Conservation (phyloP, 75 land plant species). For the Selaginella moellendorffii region DNA sequence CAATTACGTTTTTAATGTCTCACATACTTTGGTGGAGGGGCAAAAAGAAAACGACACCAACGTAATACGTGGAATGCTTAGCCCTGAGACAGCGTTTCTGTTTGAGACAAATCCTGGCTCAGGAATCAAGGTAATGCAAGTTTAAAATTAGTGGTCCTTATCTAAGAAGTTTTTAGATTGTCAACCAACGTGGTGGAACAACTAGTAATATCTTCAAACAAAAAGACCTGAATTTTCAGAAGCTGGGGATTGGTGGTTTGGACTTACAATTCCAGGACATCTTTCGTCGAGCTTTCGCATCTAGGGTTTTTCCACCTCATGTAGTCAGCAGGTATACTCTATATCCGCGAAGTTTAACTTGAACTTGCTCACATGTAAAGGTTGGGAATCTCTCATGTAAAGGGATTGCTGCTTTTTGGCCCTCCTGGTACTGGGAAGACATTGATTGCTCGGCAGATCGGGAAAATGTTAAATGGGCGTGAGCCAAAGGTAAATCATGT, state of each 20-base stretch:
- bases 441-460: slow-evolving; percentile 97
- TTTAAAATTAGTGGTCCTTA: not conserved
- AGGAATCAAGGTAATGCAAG: not conserved
- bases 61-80: not conserved
- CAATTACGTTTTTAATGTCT: slow-evolving; percentile 63
- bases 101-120: not conserved
- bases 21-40: slow-evolving; percentile 50
- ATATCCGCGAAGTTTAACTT: no score
- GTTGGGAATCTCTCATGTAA: slow-evolving; percentile 93
- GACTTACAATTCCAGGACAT: slow-evolving; percentile 81
- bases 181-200: slow-evolving; percentile 79
- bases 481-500: slow-evolving; percentile 71
- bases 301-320: slow-evolving; percentile 93
- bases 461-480: slow-evolving; percentile 87
- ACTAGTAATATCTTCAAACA: slow-evolving; percentile 74
- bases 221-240: slow-evolving; percentile 81
- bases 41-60: slow-evolving; percentile 23
- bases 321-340: slow-evolving; percentile 53
- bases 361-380: slow-evolving; percentile 24
- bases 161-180: slow-evolving; percentile 37
- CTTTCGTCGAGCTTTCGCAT: slow-evolving; percentile 98
- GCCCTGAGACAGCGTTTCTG: not conserved
- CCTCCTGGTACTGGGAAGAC: slow-evolving; percentile 99
- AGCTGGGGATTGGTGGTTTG: slow-evolving; percentile 88
- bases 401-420: slow-evolving; percentile 88